A percentile compares a stretch with the other conserved stretches of the same genome.
These are phyloP conservation scores for Polyporus tsugae DNA, from an alignment of 1,284 basidiomycete genomes.

Conservation along the genomic window DNA sequence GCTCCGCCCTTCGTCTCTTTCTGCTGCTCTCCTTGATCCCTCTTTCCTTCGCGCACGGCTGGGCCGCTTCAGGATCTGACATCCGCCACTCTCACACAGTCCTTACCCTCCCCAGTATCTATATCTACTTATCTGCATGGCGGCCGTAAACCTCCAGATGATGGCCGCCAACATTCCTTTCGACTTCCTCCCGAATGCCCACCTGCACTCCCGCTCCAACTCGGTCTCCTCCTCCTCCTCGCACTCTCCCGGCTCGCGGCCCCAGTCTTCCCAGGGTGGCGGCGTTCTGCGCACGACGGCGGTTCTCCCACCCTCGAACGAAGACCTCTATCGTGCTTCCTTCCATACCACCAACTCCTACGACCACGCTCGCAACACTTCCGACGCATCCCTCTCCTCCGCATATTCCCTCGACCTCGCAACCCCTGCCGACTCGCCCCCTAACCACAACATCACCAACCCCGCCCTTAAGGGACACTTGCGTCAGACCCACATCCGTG, in stretches of 20 bases:
- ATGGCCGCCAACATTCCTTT: slow-evolving; percentile 70
- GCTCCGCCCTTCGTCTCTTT: slow-evolving; percentile 38
- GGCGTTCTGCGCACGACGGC: slow-evolving; percentile 58
- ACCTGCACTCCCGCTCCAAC: slow-evolving; percentile 76
- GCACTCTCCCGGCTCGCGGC: slow-evolving; percentile 74
- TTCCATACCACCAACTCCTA: slow-evolving; percentile 49
- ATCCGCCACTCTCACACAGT: slow-evolving; percentile 35
- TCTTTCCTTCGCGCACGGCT: slow-evolving; percentile 44
- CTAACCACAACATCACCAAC: slow-evolving; percentile 74
- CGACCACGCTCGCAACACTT: slow-evolving; percentile 46
- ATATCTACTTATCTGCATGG: slow-evolving; percentile 54
- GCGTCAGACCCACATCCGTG: slow-evolving; percentile 77
- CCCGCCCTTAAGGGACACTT: slow-evolving; percentile 76
- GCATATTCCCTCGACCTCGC: slow-evolving; percentile 55
- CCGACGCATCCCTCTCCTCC: slow-evolving; percentile 51
- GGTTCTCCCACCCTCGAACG: slow-evolving; percentile 56
- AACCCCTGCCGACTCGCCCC: slow-evolving; percentile 68
- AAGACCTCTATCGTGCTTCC: slow-evolving; percentile 74
- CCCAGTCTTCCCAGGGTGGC: slow-evolving; percentile 75
- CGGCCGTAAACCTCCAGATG: slow-evolving; percentile 77
- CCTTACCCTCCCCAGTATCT: slow-evolving; percentile 42
- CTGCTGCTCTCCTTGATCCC: slow-evolving; percentile 32
- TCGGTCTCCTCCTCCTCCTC: slow-evolving; percentile 79
- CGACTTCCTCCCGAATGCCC: slow-evolving; percentile 71
- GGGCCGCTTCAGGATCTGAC: slow-evolving; percentile 45